Evolutionary conservation across 192 early-diverging fungal genomes (phyloP).

Genomic region (Phlyctochytrium bullatum): DNA sequence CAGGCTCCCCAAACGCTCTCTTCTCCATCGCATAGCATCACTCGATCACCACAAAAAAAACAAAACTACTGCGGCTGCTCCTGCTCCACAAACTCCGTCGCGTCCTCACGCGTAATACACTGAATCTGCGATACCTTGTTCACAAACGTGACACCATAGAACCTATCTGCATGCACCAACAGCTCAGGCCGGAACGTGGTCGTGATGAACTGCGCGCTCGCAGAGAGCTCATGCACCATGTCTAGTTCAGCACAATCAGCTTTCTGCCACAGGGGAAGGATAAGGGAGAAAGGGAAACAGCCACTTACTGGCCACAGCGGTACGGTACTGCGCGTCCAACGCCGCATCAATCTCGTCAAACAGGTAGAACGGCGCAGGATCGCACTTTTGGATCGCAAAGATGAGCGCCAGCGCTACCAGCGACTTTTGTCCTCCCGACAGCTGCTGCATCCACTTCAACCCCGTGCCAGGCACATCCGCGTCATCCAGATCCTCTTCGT

Average conservation of each 20-base stretch:
- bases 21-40: too few species aligned
- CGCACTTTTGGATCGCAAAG: conserved; percentile 97
- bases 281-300: conserved; percentile 9
- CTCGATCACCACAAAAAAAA: too few species aligned
- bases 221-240: conserved; percentile 89
- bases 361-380: conserved; percentile 98
- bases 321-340: conserved; percentile 91
- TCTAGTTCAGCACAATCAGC: conserved; percentile 17
- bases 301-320: conserved; percentile 76
- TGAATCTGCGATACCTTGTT: conserved; percentile 91
- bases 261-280: neutral
- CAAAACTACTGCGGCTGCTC: conserved; percentile 26
- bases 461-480: neutral
- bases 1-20: too few species aligned
- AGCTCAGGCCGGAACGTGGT: conserved; percentile 98
- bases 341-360: conserved; percentile 99
- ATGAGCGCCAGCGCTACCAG: conserved; percentile 95
- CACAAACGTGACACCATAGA: conserved; percentile 96
- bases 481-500: conserved; percentile 3
- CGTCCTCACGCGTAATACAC: conserved; percentile 41
- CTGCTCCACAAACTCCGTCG: conserved; percentile 45
- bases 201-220: conserved; percentile 91
- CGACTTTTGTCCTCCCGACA: conserved; percentile 98
- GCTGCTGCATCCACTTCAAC: conserved; percentile 76
- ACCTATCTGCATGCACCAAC: conserved; percentile 87